Conservation (phyloP, 257 asterid species). For the Gentiana dahurica region DNA sequence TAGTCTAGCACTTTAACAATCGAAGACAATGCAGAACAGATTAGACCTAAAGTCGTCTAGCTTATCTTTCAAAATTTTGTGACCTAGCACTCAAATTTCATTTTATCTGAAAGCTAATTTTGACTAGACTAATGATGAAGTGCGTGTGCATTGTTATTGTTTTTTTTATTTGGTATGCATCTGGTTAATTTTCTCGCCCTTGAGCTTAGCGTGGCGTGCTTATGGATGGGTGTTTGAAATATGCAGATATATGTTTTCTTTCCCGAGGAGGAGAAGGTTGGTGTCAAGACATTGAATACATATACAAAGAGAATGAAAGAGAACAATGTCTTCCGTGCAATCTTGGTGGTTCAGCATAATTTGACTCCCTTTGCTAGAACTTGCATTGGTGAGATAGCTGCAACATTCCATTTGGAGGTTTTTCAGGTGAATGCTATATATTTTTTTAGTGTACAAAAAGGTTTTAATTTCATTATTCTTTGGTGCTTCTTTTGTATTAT, state of each 20-base stretch:
- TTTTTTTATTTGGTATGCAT: too few species aligned
- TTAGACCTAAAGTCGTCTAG: too few species aligned
- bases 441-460: not conserved
- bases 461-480: not conserved
- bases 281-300: conserved; percentile 62
- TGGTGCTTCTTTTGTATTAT: not conserved
- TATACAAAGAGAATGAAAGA: conserved; percentile 63
- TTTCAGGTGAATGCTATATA: conserved; percentile 44
- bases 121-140: too few species aligned
- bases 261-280: conserved; percentile 71
- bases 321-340: conserved; percentile 54
- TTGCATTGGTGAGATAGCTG: conserved; percentile 57
- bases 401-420: conserved; percentile 75
- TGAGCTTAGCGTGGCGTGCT: not conserved
- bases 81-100: too few species aligned
- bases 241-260: conserved; percentile 74
- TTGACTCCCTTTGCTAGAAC: conserved; percentile 60
- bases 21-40: too few species aligned
- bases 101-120: too few species aligned
- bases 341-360: conserved; percentile 71
- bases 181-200: not conserved
- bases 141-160: too few species aligned
- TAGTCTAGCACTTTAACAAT: too few species aligned
- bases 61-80: too few species aligned
- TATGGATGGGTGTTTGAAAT: not conserved